Base-by-base conservation (phyloP, 1,139 yeast species). In the Pichia norvegensis region DNA sequence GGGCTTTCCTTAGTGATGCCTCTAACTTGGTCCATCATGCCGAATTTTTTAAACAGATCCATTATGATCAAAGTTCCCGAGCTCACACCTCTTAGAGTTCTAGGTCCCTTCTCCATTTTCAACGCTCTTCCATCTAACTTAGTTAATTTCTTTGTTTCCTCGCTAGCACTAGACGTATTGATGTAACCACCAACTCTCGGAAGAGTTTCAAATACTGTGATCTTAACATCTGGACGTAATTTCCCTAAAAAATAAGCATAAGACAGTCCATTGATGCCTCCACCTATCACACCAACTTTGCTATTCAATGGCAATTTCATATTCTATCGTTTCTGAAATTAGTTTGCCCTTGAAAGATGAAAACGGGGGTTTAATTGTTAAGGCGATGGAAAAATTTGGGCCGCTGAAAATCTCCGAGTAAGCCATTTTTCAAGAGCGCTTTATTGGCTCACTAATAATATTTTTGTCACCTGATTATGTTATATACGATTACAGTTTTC, bases 211-310 rank as follows among this genome's bases (percentile, higher is more conserved):
- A 73, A 74, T 0, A 92, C 61, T 1, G 77, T 76, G 44, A 92
- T 73, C 10, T 67, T 64, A 20, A 86, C 55, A 60, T 87, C 95
- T 0, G 92, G 92, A 43, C 96, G 70, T 14, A 85, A 61, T 49
- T 74, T 75, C 36, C 74, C 69, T 20, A 90, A 68, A 55, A 85
- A 85, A 63, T 85, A 88, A 0, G 94, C 82, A 55, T 78, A 80
- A 2, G 92, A 69, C 4, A 92, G 69, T 0, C 97, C 97, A 1
- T 95, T 83, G 3, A 90, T 74, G 0, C 98, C 98, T 0, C 85
- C 85, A 0, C 98, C 98, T 3, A 87, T 61, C 1, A 90, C 81
- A 3, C 47, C 41, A 4, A 48, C 47, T 16, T 38, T 38, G 16
- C 49, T 44, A 22, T 46, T 46, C 6, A 9, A 11, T 3, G 43